Conservation (phyloP, 352 stramenopile species). For the Phytophthora europaea region DNA sequence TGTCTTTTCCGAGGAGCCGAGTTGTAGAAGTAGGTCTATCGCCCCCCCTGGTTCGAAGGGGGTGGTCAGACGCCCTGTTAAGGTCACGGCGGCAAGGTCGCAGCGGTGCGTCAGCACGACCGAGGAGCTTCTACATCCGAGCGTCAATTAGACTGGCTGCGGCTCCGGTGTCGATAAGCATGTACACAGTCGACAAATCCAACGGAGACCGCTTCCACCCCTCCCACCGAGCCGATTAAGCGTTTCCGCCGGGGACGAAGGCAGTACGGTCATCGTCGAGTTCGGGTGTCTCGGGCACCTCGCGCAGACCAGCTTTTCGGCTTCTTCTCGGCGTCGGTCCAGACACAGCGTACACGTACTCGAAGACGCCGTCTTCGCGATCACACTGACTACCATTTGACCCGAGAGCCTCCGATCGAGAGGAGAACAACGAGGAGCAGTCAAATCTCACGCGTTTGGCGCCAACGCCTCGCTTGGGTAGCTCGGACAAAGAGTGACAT, state of each 20-base stretch:
- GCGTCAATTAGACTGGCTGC: not conserved
- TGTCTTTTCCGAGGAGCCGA: not conserved
- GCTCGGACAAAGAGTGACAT: too few species aligned
- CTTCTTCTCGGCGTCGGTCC: too few species aligned
- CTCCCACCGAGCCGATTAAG: not conserved
- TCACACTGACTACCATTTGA: too few species aligned
- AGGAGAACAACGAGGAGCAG: too few species aligned
- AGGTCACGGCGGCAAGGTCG: not conserved
- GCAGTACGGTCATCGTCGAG: too few species aligned
- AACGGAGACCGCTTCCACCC: not conserved
- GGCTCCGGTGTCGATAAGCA: slow-evolving; percentile 6
- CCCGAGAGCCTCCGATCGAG: too few species aligned
- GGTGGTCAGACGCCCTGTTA: not conserved
- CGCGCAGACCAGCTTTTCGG: too few species aligned
- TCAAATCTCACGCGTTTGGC: too few species aligned
- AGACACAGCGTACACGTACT: too few species aligned
- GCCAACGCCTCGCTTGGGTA: too few species aligned
- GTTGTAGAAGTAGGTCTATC: slow-evolving; percentile 1
- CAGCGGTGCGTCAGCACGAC: not conserved
- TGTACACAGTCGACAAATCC: not conserved
- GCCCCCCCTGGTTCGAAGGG: not conserved
- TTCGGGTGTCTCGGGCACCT: too few species aligned
- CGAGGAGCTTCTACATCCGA: not conserved
- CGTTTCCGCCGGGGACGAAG: not conserved
- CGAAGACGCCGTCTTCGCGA: too few species aligned